Evolutionary conservation across 441 rosid species (phyloP).

Genomic region (Gossypium trilobum): DNA sequence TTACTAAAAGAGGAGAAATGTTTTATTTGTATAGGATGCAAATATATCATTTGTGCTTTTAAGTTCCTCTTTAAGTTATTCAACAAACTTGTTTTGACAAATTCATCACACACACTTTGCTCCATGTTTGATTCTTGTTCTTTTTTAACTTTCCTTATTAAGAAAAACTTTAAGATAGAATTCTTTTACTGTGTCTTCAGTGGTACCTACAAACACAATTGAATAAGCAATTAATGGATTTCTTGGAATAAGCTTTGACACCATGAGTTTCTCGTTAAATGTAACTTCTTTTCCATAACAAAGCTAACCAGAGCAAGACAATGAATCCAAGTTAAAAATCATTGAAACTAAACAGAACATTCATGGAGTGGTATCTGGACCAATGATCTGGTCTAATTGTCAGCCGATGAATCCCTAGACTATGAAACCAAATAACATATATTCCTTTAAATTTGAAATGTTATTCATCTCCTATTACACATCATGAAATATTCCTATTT

Average conservation of each 20-base stretch:
- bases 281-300: neutral
- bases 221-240: neutral
- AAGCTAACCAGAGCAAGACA: neutral
- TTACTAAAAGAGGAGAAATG: neutral
- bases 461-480: no score
- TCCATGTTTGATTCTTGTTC: conserved; percentile 27
- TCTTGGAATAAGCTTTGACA: neutral
- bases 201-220: conserved; percentile 37
- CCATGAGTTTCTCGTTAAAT: neutral
- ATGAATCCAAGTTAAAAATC: neutral
- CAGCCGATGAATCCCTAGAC: neutral
- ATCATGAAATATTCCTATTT: no score
- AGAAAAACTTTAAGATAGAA: conserved; percentile 62
- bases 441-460: neutral
- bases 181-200: conserved; percentile 42
- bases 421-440: neutral
- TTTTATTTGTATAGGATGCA: conserved; percentile 10
- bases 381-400: neutral
- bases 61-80: conserved; percentile 28
- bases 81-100: conserved; percentile 9
- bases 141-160: conserved; percentile 33
- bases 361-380: neutral
- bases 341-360: neutral
- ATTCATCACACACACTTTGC: conserved; percentile 14
- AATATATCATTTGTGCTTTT: conserved; percentile 17